Evolutionary conservation across 2,329 filamentous ascomycete genomes (phyloP).

Genomic region (Pseudogymnoascus sp.): DNA sequence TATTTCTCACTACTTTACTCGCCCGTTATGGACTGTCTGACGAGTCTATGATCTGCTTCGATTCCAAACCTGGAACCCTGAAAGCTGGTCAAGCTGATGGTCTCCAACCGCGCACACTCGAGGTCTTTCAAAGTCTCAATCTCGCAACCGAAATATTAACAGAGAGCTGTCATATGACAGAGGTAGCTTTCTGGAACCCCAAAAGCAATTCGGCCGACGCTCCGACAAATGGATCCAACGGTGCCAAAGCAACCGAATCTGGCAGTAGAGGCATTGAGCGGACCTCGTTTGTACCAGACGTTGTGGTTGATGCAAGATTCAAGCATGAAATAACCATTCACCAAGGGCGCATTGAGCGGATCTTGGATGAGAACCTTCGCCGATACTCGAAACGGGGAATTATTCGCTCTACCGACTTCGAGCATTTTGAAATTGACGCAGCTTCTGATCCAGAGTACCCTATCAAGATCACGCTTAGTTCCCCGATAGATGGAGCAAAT

Average conservation of each 20-base stretch:
- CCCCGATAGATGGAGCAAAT: constrained; percentile 30
- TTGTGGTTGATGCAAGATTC: constrained; percentile 30
- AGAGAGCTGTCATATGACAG: constrained; percentile 48
- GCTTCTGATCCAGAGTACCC: constrained; percentile 32
- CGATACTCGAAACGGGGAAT: constrained; percentile 37
- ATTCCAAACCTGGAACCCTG: constrained; percentile 32
- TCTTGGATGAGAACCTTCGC: constrained; percentile 35
- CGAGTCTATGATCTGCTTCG: constrained; percentile 34
- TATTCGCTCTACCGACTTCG: constrained; percentile 43
- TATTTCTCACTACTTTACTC: constrained; percentile 35
- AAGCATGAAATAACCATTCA: constrained; percentile 38
- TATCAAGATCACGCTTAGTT: constrained; percentile 15
- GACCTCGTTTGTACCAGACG: constrained; percentile 33
- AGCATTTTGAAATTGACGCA: constrained; percentile 29
- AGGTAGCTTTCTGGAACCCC: constrained; percentile 50
- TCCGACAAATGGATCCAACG: constrained; percentile 42
- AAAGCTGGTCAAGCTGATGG: constrained; percentile 55
- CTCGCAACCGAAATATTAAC: constrained; percentile 45
- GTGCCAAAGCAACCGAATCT: constrained; percentile 32
- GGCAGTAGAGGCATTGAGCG: constrained; percentile 40
- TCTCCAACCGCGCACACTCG: constrained; percentile 51
- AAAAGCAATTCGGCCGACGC: constrained; percentile 27
- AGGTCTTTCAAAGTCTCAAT: constrained; percentile 52
- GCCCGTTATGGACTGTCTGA: constrained; percentile 36
- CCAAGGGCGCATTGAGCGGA: constrained; percentile 38